Evolutionary conservation across 768 basidiomycete genomes (phyloP).

Genomic region (Stropharia rugosoannulata): DNA sequence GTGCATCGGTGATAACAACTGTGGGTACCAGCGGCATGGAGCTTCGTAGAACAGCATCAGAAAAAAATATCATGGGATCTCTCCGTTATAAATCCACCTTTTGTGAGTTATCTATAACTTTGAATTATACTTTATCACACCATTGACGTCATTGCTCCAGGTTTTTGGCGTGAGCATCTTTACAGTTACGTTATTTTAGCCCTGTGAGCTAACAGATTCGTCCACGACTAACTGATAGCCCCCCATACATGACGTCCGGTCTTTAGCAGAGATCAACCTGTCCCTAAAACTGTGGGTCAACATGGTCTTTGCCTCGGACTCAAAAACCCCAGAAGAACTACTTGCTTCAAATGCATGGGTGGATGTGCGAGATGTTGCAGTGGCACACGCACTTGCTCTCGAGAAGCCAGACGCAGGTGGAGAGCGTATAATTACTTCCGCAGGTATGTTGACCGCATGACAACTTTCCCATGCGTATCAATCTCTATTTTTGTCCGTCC

Average conservation of each 20-base stretch:
- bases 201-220: no score
- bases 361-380: slow-evolving; percentile 57
- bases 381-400: slow-evolving; percentile 54
- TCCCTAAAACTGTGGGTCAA: slow-evolving; percentile 33
- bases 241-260: slow-evolving; percentile 37
- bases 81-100: slow-evolving; percentile 55
- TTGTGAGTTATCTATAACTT: slow-evolving; percentile 27
- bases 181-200: no score
- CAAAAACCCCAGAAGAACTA: slow-evolving; percentile 17
- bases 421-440: slow-evolving; percentile 54
- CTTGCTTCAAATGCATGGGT: slow-evolving; percentile 30
- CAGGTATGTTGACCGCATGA: slow-evolving; percentile 18
- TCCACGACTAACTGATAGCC: slow-evolving; percentile 27
- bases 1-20: neutral
- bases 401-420: slow-evolving; percentile 50
- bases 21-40: slow-evolving; percentile 26
- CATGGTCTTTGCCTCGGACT: slow-evolving; percentile 18
- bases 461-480: no score
- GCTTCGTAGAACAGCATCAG: slow-evolving; percentile 43
- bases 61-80: slow-evolving; percentile 48
- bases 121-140: neutral
- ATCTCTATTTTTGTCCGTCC: neutral
- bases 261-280: slow-evolving; percentile 34
- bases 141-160: slow-evolving; percentile 10
- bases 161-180: slow-evolving; percentile 28